phyloP scores from a whole-genome alignment of 108 stramenopile genomes.

The Pseudonitzschia multistriata region DNA sequence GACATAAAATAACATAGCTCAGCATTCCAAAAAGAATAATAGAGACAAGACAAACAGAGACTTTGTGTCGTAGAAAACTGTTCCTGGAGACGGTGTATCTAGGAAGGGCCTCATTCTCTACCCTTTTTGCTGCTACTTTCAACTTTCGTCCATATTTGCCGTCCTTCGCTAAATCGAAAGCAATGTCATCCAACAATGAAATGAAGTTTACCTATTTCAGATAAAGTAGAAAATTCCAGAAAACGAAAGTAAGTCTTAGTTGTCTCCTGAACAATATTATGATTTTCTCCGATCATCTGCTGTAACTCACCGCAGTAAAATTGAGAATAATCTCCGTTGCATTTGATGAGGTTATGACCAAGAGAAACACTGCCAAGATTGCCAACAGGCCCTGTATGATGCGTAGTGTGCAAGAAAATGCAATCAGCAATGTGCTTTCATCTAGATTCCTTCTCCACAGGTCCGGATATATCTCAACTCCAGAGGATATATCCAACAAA shows the following conservation, averaged over 20 bases:
- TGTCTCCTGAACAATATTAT: not conserved
- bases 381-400: not conserved
- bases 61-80: not conserved
- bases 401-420: not conserved
- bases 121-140: not conserved
- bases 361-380: not conserved
- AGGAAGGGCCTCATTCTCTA: constrained; percentile 4
- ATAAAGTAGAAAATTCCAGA: too few relatives aligned
- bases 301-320: not conserved
- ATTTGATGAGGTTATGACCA: not conserved
- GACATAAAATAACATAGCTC: not conserved
- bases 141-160: not conserved
- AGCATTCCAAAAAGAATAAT: not conserved
- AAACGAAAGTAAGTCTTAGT: not conserved
- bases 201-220: not conserved
- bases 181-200: not conserved
- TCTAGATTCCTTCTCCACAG: not conserved
- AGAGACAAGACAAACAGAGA: not conserved
- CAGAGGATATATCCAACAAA: not conserved
- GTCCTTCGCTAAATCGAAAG: not conserved
- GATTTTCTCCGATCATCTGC: not conserved
- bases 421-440: not conserved
- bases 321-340: not conserved
- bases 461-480: not conserved
- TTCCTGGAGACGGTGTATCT: not conserved